Base-by-base conservation (phyloP, 2,329 filamentous ascomycete species). In the Xylariaceae sp. region DNA sequence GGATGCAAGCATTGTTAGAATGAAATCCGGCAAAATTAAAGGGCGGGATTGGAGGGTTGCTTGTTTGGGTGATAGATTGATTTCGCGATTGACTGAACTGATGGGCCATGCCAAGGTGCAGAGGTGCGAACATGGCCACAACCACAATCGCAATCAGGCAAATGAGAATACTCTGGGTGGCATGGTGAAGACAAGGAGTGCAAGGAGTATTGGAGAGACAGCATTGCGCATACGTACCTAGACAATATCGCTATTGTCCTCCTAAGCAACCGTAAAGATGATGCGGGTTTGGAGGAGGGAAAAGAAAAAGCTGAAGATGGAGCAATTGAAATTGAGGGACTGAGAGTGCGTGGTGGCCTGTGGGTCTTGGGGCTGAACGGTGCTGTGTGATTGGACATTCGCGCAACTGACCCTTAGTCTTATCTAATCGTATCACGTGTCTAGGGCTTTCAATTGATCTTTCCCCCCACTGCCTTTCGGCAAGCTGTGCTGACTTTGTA, bases 231-330 rank as follows among this genome's bases (percentile, higher is more conserved):
- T n/a, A 84, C 81, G 69, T 84, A 84, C 81, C 81, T 84, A 81
- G 81, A 84, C 81, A 84, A 82, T 81, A 79, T 71, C 55, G 67
- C 68, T 76, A 81, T 78, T 84, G 81, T 80, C 81, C 79, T 84
- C 81, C 81, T 84, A 82, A 84, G 81, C 81, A 83, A 70, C 79
- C 79, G 75, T 76, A 81, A 75, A 81, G 79, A 82, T 81, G 77
- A 74, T 76, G 74, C 72, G 44, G 41, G 73, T 65, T 67, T 70
- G 64, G 53, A 65, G 67, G 68, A 68, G 63, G 59, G 60, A 60
- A 65, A 60, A 62, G 57, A 63, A 67, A 63, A 70, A 61, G 52
- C 52, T 49, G 48, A 46, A 40, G 56, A 50, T 51, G 60, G 60
- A 61, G 43, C 50, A 56, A 57, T 54, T 56, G 60, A 41, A 32